Evolutionary conservation across 2,329 filamentous ascomycete genomes (phyloP).

Genomic region (Shiraia sp.): DNA sequence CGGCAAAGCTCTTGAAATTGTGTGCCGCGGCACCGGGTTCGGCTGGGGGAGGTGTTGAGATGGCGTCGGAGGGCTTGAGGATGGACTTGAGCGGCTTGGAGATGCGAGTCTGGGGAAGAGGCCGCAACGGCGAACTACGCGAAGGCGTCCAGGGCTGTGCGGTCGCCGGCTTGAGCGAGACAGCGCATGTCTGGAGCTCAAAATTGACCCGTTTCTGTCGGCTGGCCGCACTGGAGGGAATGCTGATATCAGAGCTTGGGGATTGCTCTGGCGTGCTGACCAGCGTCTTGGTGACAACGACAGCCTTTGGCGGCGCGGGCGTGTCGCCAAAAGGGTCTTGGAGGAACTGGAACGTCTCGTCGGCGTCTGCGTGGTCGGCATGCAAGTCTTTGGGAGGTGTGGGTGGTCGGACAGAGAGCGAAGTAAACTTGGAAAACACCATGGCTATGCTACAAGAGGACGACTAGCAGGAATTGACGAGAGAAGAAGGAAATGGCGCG

Average conservation of each 20-base stretch:
- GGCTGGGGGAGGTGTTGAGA: slow-evolving; percentile 39
- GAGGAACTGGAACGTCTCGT: slow-evolving; percentile 50
- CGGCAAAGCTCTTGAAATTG: slow-evolving; percentile 64
- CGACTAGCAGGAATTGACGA: slow-evolving; percentile 24
- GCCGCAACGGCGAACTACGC: slow-evolving; percentile 50
- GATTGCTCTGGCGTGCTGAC: slow-evolving; percentile 49
- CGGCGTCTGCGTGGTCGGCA: slow-evolving; percentile 37
- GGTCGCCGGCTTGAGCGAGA: slow-evolving; percentile 52
- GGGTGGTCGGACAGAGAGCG: slow-evolving; percentile 57
- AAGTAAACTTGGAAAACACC: slow-evolving; percentile 49
- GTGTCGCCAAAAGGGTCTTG: slow-evolving; percentile 47
- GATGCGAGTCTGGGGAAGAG: slow-evolving; percentile 55
- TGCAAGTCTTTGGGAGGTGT: slow-evolving; percentile 58
- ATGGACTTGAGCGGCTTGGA: slow-evolving; percentile 71
- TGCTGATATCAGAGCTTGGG: slow-evolving; percentile 47
- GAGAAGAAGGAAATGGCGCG: slow-evolving; percentile 16
- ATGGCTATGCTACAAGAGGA: slow-evolving; percentile 44
- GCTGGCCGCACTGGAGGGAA: slow-evolving; percentile 36
- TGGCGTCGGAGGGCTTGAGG: slow-evolving; percentile 68
- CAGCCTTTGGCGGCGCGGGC: slow-evolving; percentile 24
- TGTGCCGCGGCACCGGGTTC: slow-evolving; percentile 49
- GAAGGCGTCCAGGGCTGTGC: slow-evolving; percentile 35
- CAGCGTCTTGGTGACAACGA: slow-evolving; percentile 19
- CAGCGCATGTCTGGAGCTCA: slow-evolving; percentile 63
- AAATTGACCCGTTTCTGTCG: slow-evolving; percentile 60